Percentiles rank a stretch among this genome's conserved stretches.
Evolutionary conservation across 2,329 filamentous ascomycete species (phyloP).

Genomic region (Colletotrichum orbiculare): DNA sequence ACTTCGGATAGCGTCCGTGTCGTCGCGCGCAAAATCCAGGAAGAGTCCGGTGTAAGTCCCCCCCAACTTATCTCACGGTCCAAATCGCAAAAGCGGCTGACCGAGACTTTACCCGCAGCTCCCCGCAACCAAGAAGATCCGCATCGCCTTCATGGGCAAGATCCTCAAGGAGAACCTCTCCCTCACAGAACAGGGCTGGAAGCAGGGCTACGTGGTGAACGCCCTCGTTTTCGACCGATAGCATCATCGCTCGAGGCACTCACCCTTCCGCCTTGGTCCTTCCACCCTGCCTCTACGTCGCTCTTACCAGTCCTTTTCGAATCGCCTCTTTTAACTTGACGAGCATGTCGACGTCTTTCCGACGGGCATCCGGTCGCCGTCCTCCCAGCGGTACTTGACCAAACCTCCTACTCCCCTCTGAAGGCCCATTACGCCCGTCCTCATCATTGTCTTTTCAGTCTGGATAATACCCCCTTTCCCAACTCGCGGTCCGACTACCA

Average conservation of each 20-base stretch:
- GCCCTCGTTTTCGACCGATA: conserved; percentile 73
- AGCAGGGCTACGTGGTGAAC: conserved; percentile 79
- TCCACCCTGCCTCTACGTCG: no score
- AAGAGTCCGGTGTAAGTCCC: conserved; percentile 70
- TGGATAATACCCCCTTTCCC: conserved; percentile 36
- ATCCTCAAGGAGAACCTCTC: conserved; percentile 77
- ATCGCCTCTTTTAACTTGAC: no score
- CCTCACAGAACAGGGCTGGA: conserved; percentile 79
- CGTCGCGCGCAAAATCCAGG: conserved; percentile 71
- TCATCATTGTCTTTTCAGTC: conserved; percentile 22
- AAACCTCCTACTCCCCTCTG: no score
- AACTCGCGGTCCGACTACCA: conserved; percentile 5
- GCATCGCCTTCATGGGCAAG: conserved; percentile 84
- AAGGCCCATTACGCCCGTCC: background rate
- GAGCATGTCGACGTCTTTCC: no score
- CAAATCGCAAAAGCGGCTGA: no score
- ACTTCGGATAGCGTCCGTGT: conserved; percentile 73
- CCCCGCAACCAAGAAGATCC: conserved; percentile 67
- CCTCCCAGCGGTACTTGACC: no score
- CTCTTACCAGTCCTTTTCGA: no score
- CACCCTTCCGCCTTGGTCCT: background rate
- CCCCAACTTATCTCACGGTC: no score
- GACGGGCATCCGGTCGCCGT: no score
- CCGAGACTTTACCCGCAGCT: conserved; percentile 57
- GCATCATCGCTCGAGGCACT: conserved; percentile 35